phyloP scores from a whole-genome alignment of 2,329 filamentous ascomycete species.

The Venturia effusa region DNA sequence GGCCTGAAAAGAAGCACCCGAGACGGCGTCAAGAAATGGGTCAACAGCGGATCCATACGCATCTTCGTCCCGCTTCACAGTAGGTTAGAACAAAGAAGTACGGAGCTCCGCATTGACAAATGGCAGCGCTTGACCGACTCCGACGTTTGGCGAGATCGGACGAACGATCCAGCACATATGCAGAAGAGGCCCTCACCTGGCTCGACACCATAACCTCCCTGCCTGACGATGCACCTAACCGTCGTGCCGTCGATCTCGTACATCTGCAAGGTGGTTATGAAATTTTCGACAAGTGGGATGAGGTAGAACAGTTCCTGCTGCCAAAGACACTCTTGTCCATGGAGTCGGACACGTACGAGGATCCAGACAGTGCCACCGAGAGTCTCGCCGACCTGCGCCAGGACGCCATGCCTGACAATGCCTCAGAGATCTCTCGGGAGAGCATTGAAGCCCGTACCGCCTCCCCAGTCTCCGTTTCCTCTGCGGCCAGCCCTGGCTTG shows the following conservation, averaged over 20 bases:
- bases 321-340: conserved; percentile 39
- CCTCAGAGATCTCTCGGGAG: conserved; percentile 33
- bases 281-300: conserved; percentile 35
- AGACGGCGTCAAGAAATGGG: conserved; percentile 42
- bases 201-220: conserved; percentile 40
- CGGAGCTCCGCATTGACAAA: not conserved
- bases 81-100: conserved; percentile 20
- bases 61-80: conserved; percentile 41
- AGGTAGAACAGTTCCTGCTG: conserved; percentile 38
- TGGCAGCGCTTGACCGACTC: conserved; percentile 34
- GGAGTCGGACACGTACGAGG: conserved; percentile 18
- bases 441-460: conserved; percentile 28
- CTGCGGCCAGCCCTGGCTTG: conserved; percentile 22
- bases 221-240: conserved; percentile 19
- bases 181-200: conserved; percentile 39
- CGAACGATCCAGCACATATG: conserved; percentile 33
- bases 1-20: conserved; percentile 41
- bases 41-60: conserved; percentile 37
- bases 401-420: conserved; percentile 24
- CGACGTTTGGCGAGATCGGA: conserved; percentile 31
- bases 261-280: conserved; percentile 38
- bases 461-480: conserved; percentile 28
- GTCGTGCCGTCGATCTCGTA: conserved; percentile 24
- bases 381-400: conserved; percentile 14
- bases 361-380: conserved; percentile 2